Conservation (phyloP, 2,329 filamentous ascomycete genomes). For the Paraconiothyrium brasiliense region DNA sequence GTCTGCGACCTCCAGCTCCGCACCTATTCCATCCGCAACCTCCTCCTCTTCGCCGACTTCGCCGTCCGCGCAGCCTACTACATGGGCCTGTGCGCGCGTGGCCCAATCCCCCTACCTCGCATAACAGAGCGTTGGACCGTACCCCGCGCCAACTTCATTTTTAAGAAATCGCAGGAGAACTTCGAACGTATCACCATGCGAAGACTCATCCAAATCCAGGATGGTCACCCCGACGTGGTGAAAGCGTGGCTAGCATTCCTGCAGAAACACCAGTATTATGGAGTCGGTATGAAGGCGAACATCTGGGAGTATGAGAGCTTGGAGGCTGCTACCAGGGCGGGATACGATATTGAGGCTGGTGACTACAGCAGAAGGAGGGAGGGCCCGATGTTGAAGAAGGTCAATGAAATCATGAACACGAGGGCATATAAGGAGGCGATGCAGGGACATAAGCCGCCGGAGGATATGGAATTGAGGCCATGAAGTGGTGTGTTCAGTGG, state of each 20-base stretch:
- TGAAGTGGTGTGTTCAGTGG: slow-evolving; percentile 3
- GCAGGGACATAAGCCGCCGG: slow-evolving; percentile 32
- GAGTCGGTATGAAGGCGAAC: slow-evolving; percentile 99
- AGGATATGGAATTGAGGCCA: slow-evolving; percentile 34
- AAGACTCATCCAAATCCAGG: slow-evolving; percentile 88
- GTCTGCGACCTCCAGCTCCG: slow-evolving; percentile 92
- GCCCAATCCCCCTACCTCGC: slow-evolving; percentile 84
- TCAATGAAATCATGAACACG: background rate
- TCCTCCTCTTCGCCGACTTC: slow-evolving; percentile 96
- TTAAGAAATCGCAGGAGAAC: slow-evolving; percentile 98
- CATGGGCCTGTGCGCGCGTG: slow-evolving; percentile 83
- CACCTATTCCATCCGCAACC: slow-evolving; percentile 87
- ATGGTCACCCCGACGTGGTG: slow-evolving; percentile 87
- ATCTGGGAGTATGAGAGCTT: slow-evolving; percentile 86
- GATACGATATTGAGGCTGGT: slow-evolving; percentile 36
- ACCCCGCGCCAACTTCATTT: slow-evolving; percentile 85
- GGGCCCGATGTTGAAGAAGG: slow-evolving; percentile 42
- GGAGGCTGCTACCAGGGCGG: slow-evolving; percentile 50
- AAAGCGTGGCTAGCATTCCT: slow-evolving; percentile 93
- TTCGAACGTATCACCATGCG: slow-evolving; percentile 91
- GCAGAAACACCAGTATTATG: slow-evolving; percentile 90
- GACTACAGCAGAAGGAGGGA: slow-evolving; percentile 43
- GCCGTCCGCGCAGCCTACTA: slow-evolving; percentile 95
- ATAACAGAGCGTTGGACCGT: slow-evolving; percentile 96
- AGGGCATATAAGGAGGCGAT: slow-evolving; percentile 45